Evolutionary conservation across 257 asterid genomes (phyloP).

Genomic region (Pogostemon cablin): DNA sequence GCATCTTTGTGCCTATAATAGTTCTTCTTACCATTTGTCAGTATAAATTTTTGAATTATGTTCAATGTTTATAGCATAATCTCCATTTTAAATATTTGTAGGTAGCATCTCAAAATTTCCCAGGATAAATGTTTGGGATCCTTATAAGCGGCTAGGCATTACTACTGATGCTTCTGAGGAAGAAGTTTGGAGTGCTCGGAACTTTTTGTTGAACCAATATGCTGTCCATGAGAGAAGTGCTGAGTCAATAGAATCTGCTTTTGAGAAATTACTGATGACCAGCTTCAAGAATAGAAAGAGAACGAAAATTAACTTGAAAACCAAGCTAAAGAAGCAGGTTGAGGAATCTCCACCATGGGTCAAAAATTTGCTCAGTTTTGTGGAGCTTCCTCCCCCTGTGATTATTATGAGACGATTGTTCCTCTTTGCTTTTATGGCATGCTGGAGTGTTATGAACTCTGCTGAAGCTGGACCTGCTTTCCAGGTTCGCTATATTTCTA

Average conservation of each 20-base stretch:
- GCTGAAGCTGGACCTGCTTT: constrained; percentile 99
- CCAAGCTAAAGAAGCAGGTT: constrained; percentile 82
- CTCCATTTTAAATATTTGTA: constrained; percentile 32
- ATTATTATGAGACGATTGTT: constrained; percentile 88
- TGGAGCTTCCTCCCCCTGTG: constrained; percentile 81
- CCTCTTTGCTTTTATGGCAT: constrained; percentile 89
- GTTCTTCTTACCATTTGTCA: background rate
- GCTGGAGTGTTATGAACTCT: constrained; percentile 97
- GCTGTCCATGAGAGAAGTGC: constrained; percentile 75
- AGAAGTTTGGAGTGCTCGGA: constrained; percentile 96
- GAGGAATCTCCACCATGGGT: constrained; percentile 99
- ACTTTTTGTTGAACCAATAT: constrained; percentile 78
- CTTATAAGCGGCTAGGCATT: constrained; percentile 89
- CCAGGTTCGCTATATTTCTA: constrained; percentile 60
- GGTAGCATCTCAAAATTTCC: constrained; percentile 63
- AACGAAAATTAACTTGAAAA: constrained; percentile 92
- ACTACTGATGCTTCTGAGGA: constrained; percentile 81
- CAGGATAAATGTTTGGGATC: constrained; percentile 82
- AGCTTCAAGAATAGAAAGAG: constrained; percentile 79
- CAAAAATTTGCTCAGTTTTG: constrained; percentile 75
- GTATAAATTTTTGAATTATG: background rate
- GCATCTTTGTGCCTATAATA: background rate
- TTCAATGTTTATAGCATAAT: constrained; percentile 18
- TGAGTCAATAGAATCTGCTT: constrained; percentile 92
- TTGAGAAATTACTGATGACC: constrained; percentile 81